Base-by-base conservation (phyloP, 2,329 filamentous ascomycete genomes). In the Penicillium sp. region DNA sequence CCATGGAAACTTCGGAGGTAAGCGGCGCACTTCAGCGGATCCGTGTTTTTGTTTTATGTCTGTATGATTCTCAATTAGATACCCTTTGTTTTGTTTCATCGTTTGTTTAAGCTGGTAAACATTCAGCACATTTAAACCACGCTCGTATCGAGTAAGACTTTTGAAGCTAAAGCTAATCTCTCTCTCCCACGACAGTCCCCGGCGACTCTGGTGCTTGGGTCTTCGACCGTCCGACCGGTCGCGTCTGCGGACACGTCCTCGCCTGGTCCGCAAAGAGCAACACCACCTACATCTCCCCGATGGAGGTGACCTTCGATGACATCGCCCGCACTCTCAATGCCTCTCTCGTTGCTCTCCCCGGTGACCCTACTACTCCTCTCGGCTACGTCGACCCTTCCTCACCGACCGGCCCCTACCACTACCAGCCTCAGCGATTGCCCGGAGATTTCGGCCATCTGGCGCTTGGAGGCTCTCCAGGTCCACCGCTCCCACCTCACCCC, bases 171-270 rank as follows among this genome's bases (percentile, higher is more conserved):
- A 54, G 60, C 62, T 62, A 63, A 66, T 44, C 49, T 49, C 31
- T 39, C 24, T 27, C 44, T 42, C 39, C 49, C 43, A 9, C 39
- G 46, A 51, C 54, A 58, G 59, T 65, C 11, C 92, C 92, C 2
- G 93, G 93, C 16, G 93, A 97, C 71, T 93, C 89, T 6, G 93
- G 93, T 4, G 93, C 93, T 0, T 97, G 93, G 93, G 85, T 97
- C 4, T 86, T 97, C 14, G 90, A 93, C 63, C 88, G 90, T 54
- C 81, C 83, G 5, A 81, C 86, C n/a, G 91, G 91, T 1, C 84
- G 86, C 36, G 85, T 97, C 3, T 94, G 91, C 63, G 93, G 93
- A 0, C 93, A 97, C 66, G 90, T 97, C 0, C 81, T 97, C 11
- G 93, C 93, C 0, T 96, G 89, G 86, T 93, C 89, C 63, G 84